phyloP scores from a whole-genome alignment of 2,329 filamentous ascomycete species.

The Aotearoamyces nothofagi region DNA sequence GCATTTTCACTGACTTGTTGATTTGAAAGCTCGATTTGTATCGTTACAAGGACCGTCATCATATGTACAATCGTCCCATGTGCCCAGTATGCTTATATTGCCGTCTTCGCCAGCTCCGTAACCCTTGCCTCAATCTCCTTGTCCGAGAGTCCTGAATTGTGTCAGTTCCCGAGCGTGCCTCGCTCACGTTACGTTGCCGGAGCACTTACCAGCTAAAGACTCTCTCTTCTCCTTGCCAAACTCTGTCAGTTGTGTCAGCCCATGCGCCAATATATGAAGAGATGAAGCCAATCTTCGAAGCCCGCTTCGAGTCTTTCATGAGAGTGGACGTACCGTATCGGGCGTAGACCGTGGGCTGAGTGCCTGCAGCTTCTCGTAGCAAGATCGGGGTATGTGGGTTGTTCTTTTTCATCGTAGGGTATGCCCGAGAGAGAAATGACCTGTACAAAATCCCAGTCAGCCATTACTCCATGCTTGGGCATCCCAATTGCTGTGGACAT shows the following conservation, averaged over 20 bases:
- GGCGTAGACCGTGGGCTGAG: constrained; percentile 74
- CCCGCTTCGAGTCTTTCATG: no score
- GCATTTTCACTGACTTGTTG: no score
- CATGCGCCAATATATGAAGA: constrained; percentile 1
- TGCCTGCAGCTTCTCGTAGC: constrained; percentile 80
- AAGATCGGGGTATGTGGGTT: constrained; percentile 90
- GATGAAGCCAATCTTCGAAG: no score
- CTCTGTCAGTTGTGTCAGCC: constrained; percentile 25
- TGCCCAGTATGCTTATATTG: neutral
- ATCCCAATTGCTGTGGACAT: neutral
- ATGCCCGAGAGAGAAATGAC: constrained; percentile 77
- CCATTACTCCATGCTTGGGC: constrained; percentile 6
- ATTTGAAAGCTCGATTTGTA: neutral
- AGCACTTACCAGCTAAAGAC: constrained; percentile 37
- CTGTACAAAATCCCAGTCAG: constrained; percentile 28
- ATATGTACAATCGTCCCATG: neutral
- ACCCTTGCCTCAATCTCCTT: constrained; percentile 57
- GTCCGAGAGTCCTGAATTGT: constrained; percentile 42
- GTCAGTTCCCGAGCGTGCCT: constrained; percentile 5
- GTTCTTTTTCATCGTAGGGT: constrained; percentile 98
- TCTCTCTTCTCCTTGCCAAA: constrained; percentile 54
- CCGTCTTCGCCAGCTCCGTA: constrained; percentile 41
- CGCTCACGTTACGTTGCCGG: neutral
- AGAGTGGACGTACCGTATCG: constrained; percentile 74
- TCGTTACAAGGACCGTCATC: neutral